Base-by-base conservation (phyloP, 371 early-diverging fungal genomes). In the Syncephalis fuscata region DNA sequence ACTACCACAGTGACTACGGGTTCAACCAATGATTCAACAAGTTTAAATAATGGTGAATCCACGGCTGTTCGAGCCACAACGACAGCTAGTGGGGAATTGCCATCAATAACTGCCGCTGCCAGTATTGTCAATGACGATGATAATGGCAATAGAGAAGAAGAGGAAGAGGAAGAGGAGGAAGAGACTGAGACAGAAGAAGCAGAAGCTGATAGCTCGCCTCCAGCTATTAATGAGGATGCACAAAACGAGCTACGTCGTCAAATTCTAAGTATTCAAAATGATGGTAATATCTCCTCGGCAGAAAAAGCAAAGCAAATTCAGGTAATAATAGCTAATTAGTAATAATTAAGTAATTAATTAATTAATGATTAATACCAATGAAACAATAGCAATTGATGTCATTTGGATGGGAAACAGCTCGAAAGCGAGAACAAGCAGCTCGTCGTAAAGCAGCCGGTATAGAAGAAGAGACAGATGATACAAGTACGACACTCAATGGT, bases 251-350 rank as follows among this genome's bases (percentile, higher is more conserved):
- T 63, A 45, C 56, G 70, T 37, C 64, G 67, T 44, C 59, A 69
- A 46, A 88, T 88, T 46, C 62, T 78, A 57, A 57, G 56, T 4
- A 81, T 81, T 49, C 81, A 78, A 50, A 53, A 58, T 41, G 67
- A 78, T 52, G 40, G 47, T 1, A 43, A 47, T 7, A 58, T 83
- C 8, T 52, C 61, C 23, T 60, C 76, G 26, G 62, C 62, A 19
- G 83, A 81, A 47, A 85, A 85, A 54, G 79, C 83, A 15, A 66
- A 67, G 48, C 61, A 66, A 48, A 77, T 84, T 26, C 84, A 83
- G 70, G 83, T 80, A 63, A 45, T 20, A 45, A 24, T 16, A 9
- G 2, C 14, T 20, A 32, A 51, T 3, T 26, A 14, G 3, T 39
- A 25, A 2, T 9, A 19, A 21, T 40, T 19, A 43, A 17, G 1